Conservation (phyloP, 1,139 yeast species). For the Suhomyces wounanorum region DNA sequence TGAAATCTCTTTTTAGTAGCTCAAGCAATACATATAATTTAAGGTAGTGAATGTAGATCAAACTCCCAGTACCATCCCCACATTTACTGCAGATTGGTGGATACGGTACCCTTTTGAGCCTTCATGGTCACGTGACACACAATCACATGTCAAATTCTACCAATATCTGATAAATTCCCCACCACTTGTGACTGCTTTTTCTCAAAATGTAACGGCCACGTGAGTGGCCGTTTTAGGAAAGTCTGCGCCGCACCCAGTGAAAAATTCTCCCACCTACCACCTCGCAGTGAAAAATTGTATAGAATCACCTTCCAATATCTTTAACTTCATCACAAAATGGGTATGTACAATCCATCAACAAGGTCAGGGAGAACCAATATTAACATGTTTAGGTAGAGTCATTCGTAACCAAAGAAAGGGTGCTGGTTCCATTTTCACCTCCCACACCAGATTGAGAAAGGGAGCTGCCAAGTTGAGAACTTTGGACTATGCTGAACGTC, state of each 20-base stretch:
- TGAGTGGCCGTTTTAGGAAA: slow-evolving; percentile 3
- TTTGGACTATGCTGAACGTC: slow-evolving; percentile 98
- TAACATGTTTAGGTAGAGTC: slow-evolving; percentile 82
- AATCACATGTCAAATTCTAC: neutral
- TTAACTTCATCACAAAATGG: slow-evolving; percentile 20
- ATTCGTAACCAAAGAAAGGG: slow-evolving; percentile 99
- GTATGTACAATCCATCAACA: slow-evolving; percentile 14
- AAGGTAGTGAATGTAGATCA: neutral
- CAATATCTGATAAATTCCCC: no score
- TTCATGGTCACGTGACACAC: slow-evolving; percentile 4
- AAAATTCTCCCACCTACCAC: slow-evolving; percentile 9
- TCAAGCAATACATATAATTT: slow-evolving; percentile 8
- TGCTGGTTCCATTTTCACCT: slow-evolving; percentile 99
- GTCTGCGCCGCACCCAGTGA: slow-evolving; percentile 11
- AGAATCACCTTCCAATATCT: slow-evolving; percentile 10
- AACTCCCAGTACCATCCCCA: neutral
- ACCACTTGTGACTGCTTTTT: slow-evolving; percentile 15
- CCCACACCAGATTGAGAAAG: slow-evolving; percentile 99
- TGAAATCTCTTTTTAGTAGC: slow-evolving; percentile 15
- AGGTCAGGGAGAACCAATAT: slow-evolving; percentile 6
- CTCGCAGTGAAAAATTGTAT: slow-evolving; percentile 12
- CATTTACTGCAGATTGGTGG: neutral
- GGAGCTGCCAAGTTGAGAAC: slow-evolving; percentile 99
- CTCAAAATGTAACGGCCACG: neutral
- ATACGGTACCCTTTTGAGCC: no score